A percentile compares a stretch with the other conserved stretches of the same genome.
Conservation (phyloP, 2,329 filamentous ascomycete genomes). For the Arthrinium phaeospermum region DNA sequence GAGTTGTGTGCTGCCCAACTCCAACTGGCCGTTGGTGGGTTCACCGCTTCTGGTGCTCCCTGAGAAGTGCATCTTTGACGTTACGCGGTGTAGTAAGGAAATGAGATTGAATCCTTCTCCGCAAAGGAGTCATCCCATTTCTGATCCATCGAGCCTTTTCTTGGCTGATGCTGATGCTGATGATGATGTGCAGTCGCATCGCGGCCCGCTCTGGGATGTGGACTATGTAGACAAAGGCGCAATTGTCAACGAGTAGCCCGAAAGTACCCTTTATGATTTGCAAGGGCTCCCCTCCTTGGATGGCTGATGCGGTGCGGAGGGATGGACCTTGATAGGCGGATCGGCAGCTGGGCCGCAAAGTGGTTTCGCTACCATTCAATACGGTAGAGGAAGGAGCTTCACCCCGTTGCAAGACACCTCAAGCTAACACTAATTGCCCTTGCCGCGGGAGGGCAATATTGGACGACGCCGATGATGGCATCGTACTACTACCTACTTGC, state of each 20-base stretch:
- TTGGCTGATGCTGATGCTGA: not conserved
- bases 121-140: not conserved
- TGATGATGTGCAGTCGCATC: conserved; percentile 4
- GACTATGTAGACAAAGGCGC: not conserved
- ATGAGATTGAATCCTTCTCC: conserved; percentile 1
- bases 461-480: not conserved
- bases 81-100: not conserved
- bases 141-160: not conserved
- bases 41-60: not conserved
- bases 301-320: conserved; percentile 4
- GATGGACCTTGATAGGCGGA: not conserved
- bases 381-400: not conserved
- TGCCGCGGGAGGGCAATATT: not conserved
- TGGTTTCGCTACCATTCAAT: not conserved
- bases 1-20: no score
- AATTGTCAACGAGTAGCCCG: not conserved
- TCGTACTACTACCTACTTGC: not conserved
- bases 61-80: not conserved
- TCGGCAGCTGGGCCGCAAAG: conserved; percentile 8
- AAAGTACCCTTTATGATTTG: not conserved
- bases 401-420: not conserved
- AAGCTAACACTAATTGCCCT: not conserved
- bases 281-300: not conserved
- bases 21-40: not conserved
- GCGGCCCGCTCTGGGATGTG: not conserved